Evolutionary conservation across 352 stramenopile genomes (phyloP).

Genomic region (Pythium myriotylum): DNA sequence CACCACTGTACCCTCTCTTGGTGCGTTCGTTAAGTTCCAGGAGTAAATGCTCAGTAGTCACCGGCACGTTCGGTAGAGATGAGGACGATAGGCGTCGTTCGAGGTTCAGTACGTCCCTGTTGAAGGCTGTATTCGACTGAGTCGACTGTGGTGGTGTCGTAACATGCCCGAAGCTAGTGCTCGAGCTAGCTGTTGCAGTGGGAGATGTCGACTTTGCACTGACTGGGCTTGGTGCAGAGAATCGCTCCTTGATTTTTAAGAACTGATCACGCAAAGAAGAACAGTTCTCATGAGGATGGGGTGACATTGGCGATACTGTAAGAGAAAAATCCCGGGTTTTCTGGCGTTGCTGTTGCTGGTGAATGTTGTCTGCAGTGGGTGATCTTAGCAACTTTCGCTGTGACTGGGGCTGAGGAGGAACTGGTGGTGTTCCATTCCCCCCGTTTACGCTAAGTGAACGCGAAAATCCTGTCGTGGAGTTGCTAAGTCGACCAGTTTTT

Average conservation of each 20-base stretch:
- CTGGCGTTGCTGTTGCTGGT: constrained; percentile 31
- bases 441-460: not conserved
- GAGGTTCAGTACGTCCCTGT: not conserved
- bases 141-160: constrained; percentile 1
- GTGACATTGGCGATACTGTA: constrained; percentile 39
- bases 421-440: not conserved
- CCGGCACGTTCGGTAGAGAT: constrained; percentile 1
- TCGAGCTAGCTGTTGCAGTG: constrained; percentile 4
- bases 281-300: constrained; percentile 60
- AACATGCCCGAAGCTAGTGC: not conserved
- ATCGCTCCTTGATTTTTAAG: constrained; percentile 78
- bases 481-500: constrained; percentile 15
- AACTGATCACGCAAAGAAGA: constrained; percentile 82
- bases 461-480: not conserved
- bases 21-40: constrained; percentile 32
- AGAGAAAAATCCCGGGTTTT: constrained; percentile 65
- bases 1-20: constrained; percentile 24
- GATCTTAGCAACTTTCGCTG: constrained; percentile 35
- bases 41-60: constrained; percentile 27
- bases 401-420: constrained; percentile 4
- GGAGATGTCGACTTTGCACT: constrained; percentile 14
- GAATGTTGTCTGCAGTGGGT: constrained; percentile 27
- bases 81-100: constrained; percentile 14
- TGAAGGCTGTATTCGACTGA: not conserved
- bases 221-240: constrained; percentile 47